phyloP scores from a whole-genome alignment of 257 asterid species.

The Knoxia roxburghii region DNA sequence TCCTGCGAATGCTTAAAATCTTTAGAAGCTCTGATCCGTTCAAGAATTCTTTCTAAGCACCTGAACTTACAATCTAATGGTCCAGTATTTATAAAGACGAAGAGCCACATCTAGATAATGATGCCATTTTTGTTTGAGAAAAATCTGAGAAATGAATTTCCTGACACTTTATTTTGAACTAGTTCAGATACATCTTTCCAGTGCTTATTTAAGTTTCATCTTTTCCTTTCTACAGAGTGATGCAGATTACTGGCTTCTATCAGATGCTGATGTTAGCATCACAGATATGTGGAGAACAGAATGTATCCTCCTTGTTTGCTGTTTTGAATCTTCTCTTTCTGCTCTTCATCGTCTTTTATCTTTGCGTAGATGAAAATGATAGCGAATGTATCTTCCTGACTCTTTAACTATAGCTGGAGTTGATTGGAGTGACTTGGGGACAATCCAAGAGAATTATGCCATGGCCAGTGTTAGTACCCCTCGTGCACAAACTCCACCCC shows the following conservation, averaged over 20 bases:
- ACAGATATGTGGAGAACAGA: slow-evolving; percentile 71
- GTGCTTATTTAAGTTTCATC: neutral
- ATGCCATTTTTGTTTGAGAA: neutral
- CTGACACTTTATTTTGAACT: neutral
- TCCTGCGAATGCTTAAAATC: neutral
- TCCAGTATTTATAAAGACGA: neutral
- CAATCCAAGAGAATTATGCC: slow-evolving; percentile 32
- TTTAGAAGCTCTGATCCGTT: neutral
- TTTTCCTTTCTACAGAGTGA: slow-evolving; percentile 45
- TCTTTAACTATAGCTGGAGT: slow-evolving; percentile 26
- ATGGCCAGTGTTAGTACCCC: slow-evolving; percentile 35
- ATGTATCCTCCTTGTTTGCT: slow-evolving; percentile 45
- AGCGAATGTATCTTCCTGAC: slow-evolving; percentile 18
- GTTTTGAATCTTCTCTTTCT: neutral
- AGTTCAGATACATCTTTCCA: neutral
- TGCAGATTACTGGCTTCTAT: slow-evolving; percentile 64
- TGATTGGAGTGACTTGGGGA: slow-evolving; percentile 47
- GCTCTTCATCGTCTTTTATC: neutral
- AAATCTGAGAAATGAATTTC: neutral
- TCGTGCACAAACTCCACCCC: slow-evolving; percentile 45
- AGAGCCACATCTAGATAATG: neutral
- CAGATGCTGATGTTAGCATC: slow-evolving; percentile 59
- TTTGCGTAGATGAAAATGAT: neutral
- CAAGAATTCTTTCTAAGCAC: neutral
- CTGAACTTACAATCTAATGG: neutral